These are phyloP conservation scores for Fusarium drepaniforme DNA, from an alignment of 2,329 filamentous ascomycete genomes.

Conservation along the genomic window DNA sequence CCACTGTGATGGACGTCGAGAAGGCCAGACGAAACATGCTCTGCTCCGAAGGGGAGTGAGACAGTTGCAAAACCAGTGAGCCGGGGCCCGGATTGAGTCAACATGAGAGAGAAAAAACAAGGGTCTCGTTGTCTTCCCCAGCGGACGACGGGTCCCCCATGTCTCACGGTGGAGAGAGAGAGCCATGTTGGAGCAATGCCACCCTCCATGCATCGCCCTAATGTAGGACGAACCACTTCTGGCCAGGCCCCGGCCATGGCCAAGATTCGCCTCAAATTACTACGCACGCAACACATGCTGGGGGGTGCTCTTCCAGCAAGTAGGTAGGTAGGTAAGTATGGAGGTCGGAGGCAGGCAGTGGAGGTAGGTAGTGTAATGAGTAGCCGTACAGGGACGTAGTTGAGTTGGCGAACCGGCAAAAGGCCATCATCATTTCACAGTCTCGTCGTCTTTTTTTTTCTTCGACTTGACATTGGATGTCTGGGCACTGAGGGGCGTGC, in stretches of 20 bases:
- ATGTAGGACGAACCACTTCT: conserved; percentile 50
- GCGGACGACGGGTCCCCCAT: conserved; percentile 33
- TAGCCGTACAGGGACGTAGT: conserved; percentile 6
- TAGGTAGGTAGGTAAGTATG: background rate
- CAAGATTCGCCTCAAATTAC: conserved; percentile 46
- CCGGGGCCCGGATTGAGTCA: background rate
- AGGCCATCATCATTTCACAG: background rate
- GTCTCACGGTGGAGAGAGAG: conserved; percentile 38
- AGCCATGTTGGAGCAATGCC: conserved; percentile 42
- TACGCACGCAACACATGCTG: conserved; percentile 36
- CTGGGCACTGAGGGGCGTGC: conserved; percentile 32
- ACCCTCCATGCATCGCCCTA: conserved; percentile 50
- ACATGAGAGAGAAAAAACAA: conserved; percentile 31
- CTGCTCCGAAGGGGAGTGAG: conserved; percentile 10
- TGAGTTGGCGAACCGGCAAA: conserved; percentile 29
- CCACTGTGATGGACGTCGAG: conserved; percentile 1
- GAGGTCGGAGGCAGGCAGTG: background rate
- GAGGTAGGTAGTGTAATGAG: background rate
- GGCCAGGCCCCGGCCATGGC: conserved; percentile 43
- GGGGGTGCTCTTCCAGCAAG: conserved; percentile 21
- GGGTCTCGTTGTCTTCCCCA: conserved; percentile 40
- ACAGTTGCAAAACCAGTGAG: conserved; percentile 7
- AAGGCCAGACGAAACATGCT: conserved; percentile 13
- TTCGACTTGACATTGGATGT: conserved; percentile 2
- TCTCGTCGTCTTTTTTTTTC: background rate